A percentile compares a stretch with the other conserved stretches of the same genome.
Conservation (phyloP, 345 rosid species). For the Melastoma malabathricum region DNA sequence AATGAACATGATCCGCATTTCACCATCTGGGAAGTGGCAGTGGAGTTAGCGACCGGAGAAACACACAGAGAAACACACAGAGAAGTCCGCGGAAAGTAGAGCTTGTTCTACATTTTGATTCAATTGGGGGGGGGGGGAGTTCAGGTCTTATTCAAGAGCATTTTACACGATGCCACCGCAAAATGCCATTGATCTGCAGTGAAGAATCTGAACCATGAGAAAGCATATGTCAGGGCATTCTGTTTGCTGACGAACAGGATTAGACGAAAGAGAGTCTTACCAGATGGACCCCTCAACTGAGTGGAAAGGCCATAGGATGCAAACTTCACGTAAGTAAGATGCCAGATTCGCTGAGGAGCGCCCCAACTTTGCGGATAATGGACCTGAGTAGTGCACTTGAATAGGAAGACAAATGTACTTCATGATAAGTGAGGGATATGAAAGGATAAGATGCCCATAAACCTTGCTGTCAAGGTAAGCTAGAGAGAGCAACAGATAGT, state of each 20-base stretch:
- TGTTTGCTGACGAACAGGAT: too few species aligned
- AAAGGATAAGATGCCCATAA: constrained; percentile 1
- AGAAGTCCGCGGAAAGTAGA: too few species aligned
- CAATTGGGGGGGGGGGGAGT: too few species aligned
- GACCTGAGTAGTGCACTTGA: constrained; percentile 68
- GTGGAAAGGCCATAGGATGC: constrained; percentile 51
- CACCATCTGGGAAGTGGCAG: too few species aligned
- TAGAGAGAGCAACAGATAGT: too few species aligned
- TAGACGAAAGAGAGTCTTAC: constrained; percentile 15
- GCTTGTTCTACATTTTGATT: too few species aligned
- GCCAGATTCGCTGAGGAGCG: constrained; percentile 47
- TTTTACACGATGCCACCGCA: too few species aligned
- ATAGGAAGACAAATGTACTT: constrained; percentile 3
- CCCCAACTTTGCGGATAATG: constrained; percentile 39
- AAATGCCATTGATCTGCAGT: background rate
- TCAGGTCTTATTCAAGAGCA: too few species aligned
- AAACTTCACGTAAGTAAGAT: constrained; percentile 51
- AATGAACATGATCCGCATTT: too few species aligned
- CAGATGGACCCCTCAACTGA: constrained; percentile 20
- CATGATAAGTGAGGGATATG: too few species aligned
- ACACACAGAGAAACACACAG: too few species aligned
- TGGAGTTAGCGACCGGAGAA: too few species aligned
- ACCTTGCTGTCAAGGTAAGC: background rate
- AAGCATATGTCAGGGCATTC: background rate
- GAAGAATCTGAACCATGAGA: constrained; percentile 22